Percentiles rank a stretch among this genome's conserved stretches.
These are phyloP conservation scores for Keithomyces neogunnii DNA, from an alignment of 2,329 filamentous ascomycete species.

Conservation along the genomic window DNA sequence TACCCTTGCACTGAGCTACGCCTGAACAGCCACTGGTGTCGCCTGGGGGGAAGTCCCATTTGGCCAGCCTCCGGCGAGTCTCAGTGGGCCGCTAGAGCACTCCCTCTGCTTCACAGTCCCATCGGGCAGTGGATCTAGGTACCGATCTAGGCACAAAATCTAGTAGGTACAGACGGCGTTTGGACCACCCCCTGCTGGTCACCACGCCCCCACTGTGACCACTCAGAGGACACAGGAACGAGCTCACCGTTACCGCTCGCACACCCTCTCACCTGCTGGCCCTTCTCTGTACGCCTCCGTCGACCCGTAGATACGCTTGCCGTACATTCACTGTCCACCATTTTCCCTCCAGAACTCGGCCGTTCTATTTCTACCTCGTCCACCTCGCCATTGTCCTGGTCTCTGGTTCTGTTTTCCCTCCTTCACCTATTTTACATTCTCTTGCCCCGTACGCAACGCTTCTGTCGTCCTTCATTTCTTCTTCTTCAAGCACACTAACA, in stretches of 20 bases:
- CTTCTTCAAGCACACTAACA: neutral
- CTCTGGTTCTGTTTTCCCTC: constrained; percentile 8
- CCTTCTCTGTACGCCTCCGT: no score
- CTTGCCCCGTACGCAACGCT: constrained; percentile 10
- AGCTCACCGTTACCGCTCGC: neutral
- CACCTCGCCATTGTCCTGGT: neutral
- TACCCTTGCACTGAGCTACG: neutral
- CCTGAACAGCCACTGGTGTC: neutral
- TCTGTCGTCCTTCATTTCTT: constrained; percentile 15
- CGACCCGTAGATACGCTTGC: neutral
- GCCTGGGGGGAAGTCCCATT: neutral
- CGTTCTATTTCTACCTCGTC: constrained; percentile 1
- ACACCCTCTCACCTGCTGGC: neutral
- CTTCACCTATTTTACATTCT: constrained; percentile 10
- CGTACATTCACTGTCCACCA: neutral
- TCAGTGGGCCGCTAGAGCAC: no score
- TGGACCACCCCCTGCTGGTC: neutral
- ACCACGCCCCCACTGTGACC: neutral
- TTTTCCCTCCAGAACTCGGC: neutral
- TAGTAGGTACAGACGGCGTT: neutral
- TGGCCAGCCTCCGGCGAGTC: neutral
- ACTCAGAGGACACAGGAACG: neutral
- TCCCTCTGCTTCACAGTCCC: neutral
- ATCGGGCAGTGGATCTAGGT: neutral
- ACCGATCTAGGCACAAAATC: neutral